These are phyloP conservation scores for Gymnopilus dilepis DNA, from an alignment of 768 basidiomycete genomes.

Conservation along the genomic window DNA sequence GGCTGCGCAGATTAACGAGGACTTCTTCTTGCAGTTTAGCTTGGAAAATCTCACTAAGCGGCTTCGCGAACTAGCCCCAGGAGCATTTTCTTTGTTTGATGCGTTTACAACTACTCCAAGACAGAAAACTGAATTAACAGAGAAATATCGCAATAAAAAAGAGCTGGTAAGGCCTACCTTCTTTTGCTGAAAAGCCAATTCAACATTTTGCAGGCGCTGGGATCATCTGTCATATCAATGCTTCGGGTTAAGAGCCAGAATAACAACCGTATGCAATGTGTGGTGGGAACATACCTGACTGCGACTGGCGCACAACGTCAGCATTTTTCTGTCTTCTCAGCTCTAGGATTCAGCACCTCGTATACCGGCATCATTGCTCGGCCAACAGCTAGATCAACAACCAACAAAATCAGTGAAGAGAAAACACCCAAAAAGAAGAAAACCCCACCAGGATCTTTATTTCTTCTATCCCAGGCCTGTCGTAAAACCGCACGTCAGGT, in stretches of 20 bases:
- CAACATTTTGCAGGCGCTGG: background rate
- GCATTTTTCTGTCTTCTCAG: conserved; percentile 32
- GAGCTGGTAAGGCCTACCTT: conserved; percentile 16
- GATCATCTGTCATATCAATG: background rate
- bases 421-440: background rate
- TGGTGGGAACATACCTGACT: conserved; percentile 37
- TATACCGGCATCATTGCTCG: conserved; percentile 28
- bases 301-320: conserved; percentile 39
- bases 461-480: conserved; percentile 7
- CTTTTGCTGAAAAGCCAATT: conserved; percentile 26
- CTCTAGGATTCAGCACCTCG: conserved; percentile 34
- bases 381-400: conserved; percentile 7
- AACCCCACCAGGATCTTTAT: conserved; percentile 8
- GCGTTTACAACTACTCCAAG: too few relatives aligned
- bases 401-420: background rate
- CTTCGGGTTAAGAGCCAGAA: background rate
- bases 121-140: too few relatives aligned
- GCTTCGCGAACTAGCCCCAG: too few relatives aligned
- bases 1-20: too few relatives aligned
- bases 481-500: background rate
- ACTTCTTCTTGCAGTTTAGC: too few relatives aligned
- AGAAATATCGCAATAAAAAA: background rate
- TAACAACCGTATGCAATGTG: conserved; percentile 32
- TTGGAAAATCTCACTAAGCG: too few relatives aligned
- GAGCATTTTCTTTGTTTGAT: too few relatives aligned